These are phyloP conservation scores for Fusarium guadeloupense DNA, from an alignment of 2,329 filamentous ascomycete species.

Conservation along the genomic window DNA sequence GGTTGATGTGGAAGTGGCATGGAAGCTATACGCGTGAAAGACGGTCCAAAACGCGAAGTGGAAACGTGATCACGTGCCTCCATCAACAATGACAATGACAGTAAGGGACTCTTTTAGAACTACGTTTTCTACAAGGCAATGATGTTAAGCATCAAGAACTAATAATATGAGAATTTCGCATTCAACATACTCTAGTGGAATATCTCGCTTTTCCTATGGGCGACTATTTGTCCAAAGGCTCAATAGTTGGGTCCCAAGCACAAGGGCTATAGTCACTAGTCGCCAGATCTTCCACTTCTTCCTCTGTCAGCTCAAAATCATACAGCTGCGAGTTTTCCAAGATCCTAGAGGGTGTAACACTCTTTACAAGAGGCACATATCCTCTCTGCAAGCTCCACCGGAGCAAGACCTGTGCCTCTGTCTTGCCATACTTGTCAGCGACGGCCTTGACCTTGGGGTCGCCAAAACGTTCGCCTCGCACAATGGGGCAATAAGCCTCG, in stretches of 20 bases:
- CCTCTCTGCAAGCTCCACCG: constrained; percentile 86
- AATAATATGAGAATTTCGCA: neutral
- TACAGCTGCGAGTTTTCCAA: constrained; percentile 67
- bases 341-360: constrained; percentile 73
- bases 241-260: constrained; percentile 65
- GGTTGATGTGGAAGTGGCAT: neutral
- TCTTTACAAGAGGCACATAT: constrained; percentile 78
- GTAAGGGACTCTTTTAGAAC: neutral
- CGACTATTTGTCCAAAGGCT: constrained; percentile 54
- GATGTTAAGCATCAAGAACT: neutral
- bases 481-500: constrained; percentile 70
- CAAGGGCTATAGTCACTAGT: constrained; percentile 63
- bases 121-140: neutral
- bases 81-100: constrained; percentile 16
- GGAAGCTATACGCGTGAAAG: constrained; percentile 20
- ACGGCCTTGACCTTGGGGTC: constrained; percentile 72
- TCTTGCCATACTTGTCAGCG: constrained; percentile 76
- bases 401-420: constrained; percentile 79
- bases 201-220: too few relatives aligned
- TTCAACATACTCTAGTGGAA: neutral
- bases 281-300: constrained; percentile 61
- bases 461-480: constrained; percentile 74
- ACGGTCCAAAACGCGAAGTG: constrained; percentile 32
- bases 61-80: constrained; percentile 41
- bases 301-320: constrained; percentile 64